A percentile compares a stretch with the other conserved stretches of the same genome.
These are phyloP conservation scores for Vaccinium corymbosum DNA, from an alignment of 148 eudicot species.

Conservation along the genomic window DNA sequence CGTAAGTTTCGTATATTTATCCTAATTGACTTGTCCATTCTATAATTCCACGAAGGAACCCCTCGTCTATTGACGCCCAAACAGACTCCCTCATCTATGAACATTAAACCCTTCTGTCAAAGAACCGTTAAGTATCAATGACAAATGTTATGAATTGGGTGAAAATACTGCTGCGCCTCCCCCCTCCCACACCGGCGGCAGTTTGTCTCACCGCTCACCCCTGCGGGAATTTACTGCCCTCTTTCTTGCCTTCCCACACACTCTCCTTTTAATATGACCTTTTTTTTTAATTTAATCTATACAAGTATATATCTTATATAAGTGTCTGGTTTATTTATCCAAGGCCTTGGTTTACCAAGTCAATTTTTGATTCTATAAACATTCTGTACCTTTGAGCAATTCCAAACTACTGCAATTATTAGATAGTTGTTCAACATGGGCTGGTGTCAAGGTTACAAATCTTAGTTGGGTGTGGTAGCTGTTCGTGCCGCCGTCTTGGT, in stretches of 20 bases:
- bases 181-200: neutral
- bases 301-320: neutral
- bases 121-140: neutral
- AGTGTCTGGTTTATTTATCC: neutral
- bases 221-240: neutral
- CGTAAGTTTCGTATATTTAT: conserved; percentile 52
- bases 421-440: neutral
- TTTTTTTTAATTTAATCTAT: neutral
- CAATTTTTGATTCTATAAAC: neutral
- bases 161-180: neutral
- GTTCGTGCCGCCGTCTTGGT: neutral
- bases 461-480: neutral
- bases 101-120: neutral
- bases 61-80: neutral
- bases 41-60: neutral
- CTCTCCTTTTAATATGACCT: neutral
- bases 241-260: neutral
- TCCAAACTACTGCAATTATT: neutral
- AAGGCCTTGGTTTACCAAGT: neutral
- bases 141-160: neutral
- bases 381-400: neutral
- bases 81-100: neutral
- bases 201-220: neutral
- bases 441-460: neutral
- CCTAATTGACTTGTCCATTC: neutral